Conservation (phyloP, 2,329 filamentous ascomycete species). For the Pseudopithomyces chartarum region DNA sequence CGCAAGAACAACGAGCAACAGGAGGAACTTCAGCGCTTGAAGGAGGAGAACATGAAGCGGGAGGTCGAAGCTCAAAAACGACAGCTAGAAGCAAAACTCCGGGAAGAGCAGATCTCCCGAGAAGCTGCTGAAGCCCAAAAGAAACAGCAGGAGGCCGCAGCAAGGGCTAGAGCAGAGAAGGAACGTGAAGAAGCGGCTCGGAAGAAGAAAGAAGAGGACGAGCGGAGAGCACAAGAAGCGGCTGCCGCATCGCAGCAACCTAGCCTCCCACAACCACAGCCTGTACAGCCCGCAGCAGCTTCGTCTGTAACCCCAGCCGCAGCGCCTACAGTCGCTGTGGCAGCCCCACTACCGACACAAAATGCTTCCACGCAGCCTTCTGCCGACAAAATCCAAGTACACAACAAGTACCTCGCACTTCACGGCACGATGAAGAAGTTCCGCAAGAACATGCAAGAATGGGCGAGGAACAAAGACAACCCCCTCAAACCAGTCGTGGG, state of each 20-base stretch:
- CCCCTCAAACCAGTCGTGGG: conserved; percentile 37
- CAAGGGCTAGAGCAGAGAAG: conserved; percentile 34
- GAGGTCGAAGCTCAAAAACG: conserved; percentile 43
- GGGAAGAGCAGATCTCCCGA: conserved; percentile 37
- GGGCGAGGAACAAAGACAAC: conserved; percentile 26
- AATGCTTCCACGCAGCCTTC: conserved; percentile 5
- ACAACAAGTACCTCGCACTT: conserved; percentile 41
- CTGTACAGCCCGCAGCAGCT: conserved; percentile 14
- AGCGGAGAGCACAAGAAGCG: conserved; percentile 33
- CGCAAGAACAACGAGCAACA: conserved; percentile 43
- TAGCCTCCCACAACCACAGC: conserved; percentile 21
- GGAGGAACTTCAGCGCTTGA: conserved; percentile 47
- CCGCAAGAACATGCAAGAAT: conserved; percentile 33
- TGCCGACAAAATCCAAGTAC: conserved; percentile 33
- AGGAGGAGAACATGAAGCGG: conserved; percentile 50
- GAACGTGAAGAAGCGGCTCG: conserved; percentile 35
- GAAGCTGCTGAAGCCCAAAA: conserved; percentile 33
- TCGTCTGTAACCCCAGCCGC: conserved; percentile 10
- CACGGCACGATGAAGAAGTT: conserved; percentile 46
- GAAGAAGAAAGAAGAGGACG: conserved; percentile 36
- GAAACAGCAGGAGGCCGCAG: conserved; percentile 37
- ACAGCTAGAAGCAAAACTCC: conserved; percentile 39
- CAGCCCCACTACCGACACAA: conserved; percentile 16
- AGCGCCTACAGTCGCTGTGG: conserved; percentile 8
- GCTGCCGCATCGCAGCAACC: conserved; percentile 32